Evolutionary conservation across 495 filamentous ascomycete species (phyloP), one percentile per base, ranked within the genome.

Genomic region (Penicillium turbatum): DNA sequence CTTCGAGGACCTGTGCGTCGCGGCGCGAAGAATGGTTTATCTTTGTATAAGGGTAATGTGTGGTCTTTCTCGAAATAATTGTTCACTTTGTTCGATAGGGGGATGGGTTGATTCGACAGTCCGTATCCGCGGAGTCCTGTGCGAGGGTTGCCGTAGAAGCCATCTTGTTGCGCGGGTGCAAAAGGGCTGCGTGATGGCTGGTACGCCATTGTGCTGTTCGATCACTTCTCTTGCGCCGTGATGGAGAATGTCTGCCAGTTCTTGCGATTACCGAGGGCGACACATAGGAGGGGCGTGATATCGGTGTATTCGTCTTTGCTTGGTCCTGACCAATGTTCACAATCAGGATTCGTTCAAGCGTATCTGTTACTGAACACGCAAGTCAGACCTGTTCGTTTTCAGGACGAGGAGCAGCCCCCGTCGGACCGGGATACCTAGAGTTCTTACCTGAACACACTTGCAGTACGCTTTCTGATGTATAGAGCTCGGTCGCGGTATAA

Each of bases 21-120:
- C 8, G 75, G 73, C 29, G 67, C 60, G 37, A 76, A 78, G 65
- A 90, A 95, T 21, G 93, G 93, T 64, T 99, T 99, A 71, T 99
- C 93, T 76, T 99, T 99, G 72, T 99, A 99, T 85, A 97, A 87
- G 35, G 93, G 93, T 21, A 99, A 74, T 30, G 84, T 78, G 46
- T 79, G 82, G 39, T 80, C 74, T 26, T 71, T 66, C 21, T 76
- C 74, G 55, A 86, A 83, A 37, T 82, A 75, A 12, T 72, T 73
- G 39, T 73, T 71, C 40, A 82, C 57, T 55, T 76, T 79, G 50
- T 61, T 71, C n/a, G 66, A 52, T 48, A 70, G 71, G 17, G 41
- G 44, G 10, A 55, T 54, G 6, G 41, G 51, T 11, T 45, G 51
- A 4, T 45, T 47, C 13, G 63, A 72, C 24, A 76, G 61, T 26